Conservation (phyloP, 2,329 filamentous ascomycete species). For the Ceratocystiopsis sp. region DNA sequence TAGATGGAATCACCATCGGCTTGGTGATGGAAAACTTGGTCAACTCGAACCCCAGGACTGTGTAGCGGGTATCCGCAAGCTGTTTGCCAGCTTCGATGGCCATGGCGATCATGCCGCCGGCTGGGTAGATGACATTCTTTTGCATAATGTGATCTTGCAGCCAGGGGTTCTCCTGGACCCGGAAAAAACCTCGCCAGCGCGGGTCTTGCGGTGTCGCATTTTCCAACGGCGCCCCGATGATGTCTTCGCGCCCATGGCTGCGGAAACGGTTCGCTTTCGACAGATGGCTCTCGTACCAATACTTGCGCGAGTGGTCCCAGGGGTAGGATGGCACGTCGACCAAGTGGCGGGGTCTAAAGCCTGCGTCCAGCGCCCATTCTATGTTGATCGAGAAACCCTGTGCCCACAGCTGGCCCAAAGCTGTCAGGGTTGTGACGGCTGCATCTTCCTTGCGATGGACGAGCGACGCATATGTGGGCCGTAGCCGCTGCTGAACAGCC, state of each 20-base stretch:
- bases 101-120: constrained; percentile 21
- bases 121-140: constrained; percentile 19
- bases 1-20: constrained; percentile 10
- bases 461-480: constrained; percentile 5
- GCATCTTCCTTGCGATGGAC: constrained; percentile 5
- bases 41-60: constrained; percentile 7
- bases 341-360: constrained; percentile 8
- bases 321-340: constrained; percentile 22
- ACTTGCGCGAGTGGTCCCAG: constrained; percentile 21
- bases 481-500: background rate
- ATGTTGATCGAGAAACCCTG: constrained; percentile 2
- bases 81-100: constrained; percentile 20
- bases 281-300: constrained; percentile 22
- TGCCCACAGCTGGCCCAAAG: constrained; percentile 7
- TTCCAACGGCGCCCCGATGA: constrained; percentile 12
- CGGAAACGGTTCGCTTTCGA: constrained; percentile 17
- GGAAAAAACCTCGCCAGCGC: constrained; percentile 28
- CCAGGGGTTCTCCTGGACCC: constrained; percentile 25
- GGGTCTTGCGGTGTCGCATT: constrained; percentile 14
- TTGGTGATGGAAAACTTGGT: constrained; percentile 8
- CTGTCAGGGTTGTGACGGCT: background rate
- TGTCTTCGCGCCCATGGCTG: constrained; percentile 12
- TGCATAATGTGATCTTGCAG: constrained; percentile 26
- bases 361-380: constrained; percentile 2
- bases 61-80: constrained; percentile 5